Evolutionary conservation across 768 basidiomycete genomes (phyloP).

Genomic region (Candolleomyces eurysporus): DNA sequence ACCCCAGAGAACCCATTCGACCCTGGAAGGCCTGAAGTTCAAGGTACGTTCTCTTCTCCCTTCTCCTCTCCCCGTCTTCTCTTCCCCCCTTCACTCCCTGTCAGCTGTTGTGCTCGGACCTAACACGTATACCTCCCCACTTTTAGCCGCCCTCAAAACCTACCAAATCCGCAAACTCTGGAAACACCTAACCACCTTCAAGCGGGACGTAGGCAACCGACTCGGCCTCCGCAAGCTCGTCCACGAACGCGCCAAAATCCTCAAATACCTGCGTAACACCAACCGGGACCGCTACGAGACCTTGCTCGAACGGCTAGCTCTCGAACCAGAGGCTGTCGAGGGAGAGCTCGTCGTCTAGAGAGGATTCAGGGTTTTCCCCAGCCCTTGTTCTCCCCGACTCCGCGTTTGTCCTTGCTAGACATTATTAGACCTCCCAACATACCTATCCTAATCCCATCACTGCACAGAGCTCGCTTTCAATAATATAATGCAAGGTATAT

Average conservation of each 20-base stretch:
- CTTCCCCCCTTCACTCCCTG: neutral
- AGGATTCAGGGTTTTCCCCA: too few species aligned
- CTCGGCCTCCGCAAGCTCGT: constrained; percentile 75
- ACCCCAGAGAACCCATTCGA: constrained; percentile 62
- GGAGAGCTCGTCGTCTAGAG: constrained; percentile 79
- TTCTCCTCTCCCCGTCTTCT: neutral
- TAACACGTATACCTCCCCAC: neutral
- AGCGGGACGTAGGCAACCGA: constrained; percentile 75
- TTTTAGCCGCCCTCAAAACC: constrained; percentile 80
- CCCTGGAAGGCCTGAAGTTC: constrained; percentile 84
- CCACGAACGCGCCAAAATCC: constrained; percentile 78
- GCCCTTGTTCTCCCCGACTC: too few species aligned
- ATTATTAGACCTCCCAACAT: too few species aligned
- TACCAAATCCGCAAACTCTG: constrained; percentile 82
- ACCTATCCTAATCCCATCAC: too few species aligned
- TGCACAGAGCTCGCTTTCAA: too few species aligned
- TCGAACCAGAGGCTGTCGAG: constrained; percentile 81
- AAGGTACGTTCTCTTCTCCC: constrained; percentile 56
- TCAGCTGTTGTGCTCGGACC: too few species aligned
- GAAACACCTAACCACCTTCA: constrained; percentile 65
- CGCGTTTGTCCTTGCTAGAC: too few species aligned
- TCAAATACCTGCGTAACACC: constrained; percentile 70
- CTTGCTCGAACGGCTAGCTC: constrained; percentile 67
- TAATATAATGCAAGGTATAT: too few species aligned
- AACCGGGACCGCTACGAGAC: constrained; percentile 72